A percentile compares a stretch with the other conserved stretches of the same genome.
These are phyloP conservation scores for Amanita phalloides DNA, from an alignment of 768 basidiomycete genomes.

Conservation along the genomic window DNA sequence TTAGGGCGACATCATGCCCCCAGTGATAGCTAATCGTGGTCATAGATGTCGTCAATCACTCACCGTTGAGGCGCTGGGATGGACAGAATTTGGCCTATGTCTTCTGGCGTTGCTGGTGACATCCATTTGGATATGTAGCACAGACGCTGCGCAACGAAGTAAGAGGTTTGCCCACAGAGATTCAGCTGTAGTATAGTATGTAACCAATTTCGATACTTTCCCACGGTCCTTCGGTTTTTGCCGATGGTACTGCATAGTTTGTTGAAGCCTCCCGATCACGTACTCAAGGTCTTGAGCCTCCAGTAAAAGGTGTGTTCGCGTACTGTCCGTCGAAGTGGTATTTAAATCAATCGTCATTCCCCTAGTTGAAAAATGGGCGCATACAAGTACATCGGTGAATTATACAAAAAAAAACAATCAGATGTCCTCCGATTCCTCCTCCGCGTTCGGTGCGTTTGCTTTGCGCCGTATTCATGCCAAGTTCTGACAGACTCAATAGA, in stretches of 20 bases:
- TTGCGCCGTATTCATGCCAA: neutral
- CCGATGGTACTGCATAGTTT: slow-evolving; percentile 29
- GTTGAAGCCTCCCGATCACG: slow-evolving; percentile 18
- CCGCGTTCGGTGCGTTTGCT: slow-evolving; percentile 70
- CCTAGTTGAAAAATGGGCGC: slow-evolving; percentile 71
- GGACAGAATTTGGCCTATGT: slow-evolving; percentile 65
- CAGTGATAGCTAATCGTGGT: neutral
- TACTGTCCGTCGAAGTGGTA: slow-evolving; percentile 6
- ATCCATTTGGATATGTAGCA: slow-evolving; percentile 27
- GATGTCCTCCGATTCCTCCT: slow-evolving; percentile 97
- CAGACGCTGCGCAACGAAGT: slow-evolving; percentile 7
- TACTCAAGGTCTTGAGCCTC: slow-evolving; percentile 19
- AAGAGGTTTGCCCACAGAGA: slow-evolving; percentile 9
- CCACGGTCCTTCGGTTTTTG: slow-evolving; percentile 15
- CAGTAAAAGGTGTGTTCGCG: slow-evolving; percentile 26
- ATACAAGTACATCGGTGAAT: slow-evolving; percentile 93
- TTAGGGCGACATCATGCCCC: slow-evolving; percentile 1
- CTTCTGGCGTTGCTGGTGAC: slow-evolving; percentile 43
- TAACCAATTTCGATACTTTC: neutral
- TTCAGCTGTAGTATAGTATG: slow-evolving; percentile 13
- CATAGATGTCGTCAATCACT: slow-evolving; percentile 59
- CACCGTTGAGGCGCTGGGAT: slow-evolving; percentile 65
- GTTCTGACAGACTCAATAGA: slow-evolving; percentile 23
- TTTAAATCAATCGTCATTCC: neutral
- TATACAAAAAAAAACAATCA: slow-evolving; percentile 98